A percentile compares a stretch with the other conserved stretches of the same genome.
Evolutionary conservation across 495 filamentous ascomycete species (phyloP).

Genomic region (Penicillium crystallinum): DNA sequence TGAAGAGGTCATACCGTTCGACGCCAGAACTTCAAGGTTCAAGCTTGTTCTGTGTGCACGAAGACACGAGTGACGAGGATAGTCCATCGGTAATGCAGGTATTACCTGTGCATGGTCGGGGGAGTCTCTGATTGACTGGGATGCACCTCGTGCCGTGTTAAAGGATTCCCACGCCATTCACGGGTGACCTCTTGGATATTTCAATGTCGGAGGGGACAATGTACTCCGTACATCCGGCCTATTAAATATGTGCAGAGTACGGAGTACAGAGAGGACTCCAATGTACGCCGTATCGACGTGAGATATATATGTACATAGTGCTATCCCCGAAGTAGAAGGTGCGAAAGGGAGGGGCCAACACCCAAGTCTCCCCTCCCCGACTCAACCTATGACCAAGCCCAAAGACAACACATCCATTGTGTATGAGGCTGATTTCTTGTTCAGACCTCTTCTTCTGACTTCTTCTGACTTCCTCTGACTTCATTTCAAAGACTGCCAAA

Average conservation of each 20-base stretch:
- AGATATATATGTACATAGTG: neutral
- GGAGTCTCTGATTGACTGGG: neutral
- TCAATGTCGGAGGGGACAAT: neutral
- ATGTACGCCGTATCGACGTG: no score
- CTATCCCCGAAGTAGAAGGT: neutral
- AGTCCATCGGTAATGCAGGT: neutral
- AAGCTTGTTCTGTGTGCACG: neutral
- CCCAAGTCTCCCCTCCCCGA: neutral
- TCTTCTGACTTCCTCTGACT: neutral
- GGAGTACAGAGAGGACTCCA: no score
- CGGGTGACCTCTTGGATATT: neutral
- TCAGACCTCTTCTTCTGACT: neutral
- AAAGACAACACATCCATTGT: neutral
- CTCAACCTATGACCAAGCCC: neutral
- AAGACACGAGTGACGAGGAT: neutral
- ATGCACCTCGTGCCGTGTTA: neutral
- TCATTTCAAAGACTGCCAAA: neutral
- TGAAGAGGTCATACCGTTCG: no score
- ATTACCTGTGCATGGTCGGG: neutral
- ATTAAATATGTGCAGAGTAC: no score
- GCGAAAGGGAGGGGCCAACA: neutral
- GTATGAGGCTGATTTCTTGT: neutral
- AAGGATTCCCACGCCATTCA: neutral
- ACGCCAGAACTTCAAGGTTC: no score
- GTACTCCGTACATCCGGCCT: no score